phyloP scores from a whole-genome alignment of 2,329 filamentous ascomycete genomes.

The Cladosporium sp. region DNA sequence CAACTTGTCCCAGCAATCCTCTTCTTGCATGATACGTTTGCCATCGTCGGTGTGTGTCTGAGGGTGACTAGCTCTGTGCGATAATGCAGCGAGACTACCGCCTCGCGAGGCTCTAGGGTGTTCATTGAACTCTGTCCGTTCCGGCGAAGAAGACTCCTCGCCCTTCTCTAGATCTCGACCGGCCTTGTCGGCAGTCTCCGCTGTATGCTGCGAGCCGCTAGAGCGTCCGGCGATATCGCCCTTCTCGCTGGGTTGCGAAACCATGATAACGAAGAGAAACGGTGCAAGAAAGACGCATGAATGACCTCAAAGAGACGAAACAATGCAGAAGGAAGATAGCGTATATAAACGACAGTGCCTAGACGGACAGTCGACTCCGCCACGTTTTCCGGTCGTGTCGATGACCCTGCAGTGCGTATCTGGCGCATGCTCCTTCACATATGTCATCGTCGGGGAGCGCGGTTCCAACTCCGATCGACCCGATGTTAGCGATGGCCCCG shows the following conservation, averaged over 20 bases:
- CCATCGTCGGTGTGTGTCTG: constrained; percentile 12
- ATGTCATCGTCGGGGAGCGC: not conserved
- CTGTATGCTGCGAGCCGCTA: not conserved
- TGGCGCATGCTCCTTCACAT: not conserved
- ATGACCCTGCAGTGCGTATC: not conserved
- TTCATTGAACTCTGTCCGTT: not conserved
- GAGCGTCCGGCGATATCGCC: not conserved
- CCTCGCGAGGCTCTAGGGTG: not conserved
- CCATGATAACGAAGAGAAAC: not conserved
- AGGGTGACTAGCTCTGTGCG: not conserved
- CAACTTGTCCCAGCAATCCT: constrained; percentile 28
- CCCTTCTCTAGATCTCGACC: not conserved
- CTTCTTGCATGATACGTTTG: constrained; percentile 14
- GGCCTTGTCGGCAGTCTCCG: not conserved
- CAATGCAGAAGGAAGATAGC: not conserved
- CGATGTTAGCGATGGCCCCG: not conserved
- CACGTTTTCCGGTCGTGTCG: not conserved
- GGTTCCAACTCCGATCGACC: not conserved
- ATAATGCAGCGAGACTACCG: constrained; percentile 1
- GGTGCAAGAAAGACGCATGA: not conserved
- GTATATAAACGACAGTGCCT: not conserved
- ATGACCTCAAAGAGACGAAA: not conserved
- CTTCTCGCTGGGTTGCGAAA: not conserved
- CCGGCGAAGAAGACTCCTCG: not conserved
- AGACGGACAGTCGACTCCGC: not conserved